These are phyloP conservation scores for Ascochyta clinopodiicola DNA, from an alignment of 2,329 filamentous ascomycete species.

Conservation along the genomic window DNA sequence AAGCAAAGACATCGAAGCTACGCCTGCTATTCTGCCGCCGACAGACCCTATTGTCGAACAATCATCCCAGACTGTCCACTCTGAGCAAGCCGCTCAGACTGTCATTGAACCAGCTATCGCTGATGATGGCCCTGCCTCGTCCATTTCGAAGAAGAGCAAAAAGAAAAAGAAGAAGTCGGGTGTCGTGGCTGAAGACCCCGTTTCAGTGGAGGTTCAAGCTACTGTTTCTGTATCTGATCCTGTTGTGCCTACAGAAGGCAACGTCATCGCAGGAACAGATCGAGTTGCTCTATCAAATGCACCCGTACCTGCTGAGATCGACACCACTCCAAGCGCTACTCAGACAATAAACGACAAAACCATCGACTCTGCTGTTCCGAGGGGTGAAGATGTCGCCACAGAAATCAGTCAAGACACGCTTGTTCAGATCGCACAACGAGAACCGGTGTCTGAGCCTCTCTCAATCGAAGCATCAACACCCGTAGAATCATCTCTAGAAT, in stretches of 20 bases:
- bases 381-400: background rate
- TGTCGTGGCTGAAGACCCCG: slow-evolving; percentile 1
- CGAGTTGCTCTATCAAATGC: background rate
- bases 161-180: slow-evolving; percentile 35
- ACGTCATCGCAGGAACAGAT: background rate
- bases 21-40: background rate
- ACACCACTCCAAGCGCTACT: background rate
- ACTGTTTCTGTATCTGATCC: slow-evolving; percentile 1
- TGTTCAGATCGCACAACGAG: background rate
- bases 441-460: background rate
- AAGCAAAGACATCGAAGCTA: background rate
- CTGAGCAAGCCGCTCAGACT: background rate
- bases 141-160: slow-evolving; percentile 30
- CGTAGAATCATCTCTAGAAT: slow-evolving; percentile 5
- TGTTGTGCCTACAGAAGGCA: background rate
- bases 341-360: background rate
- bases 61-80: background rate
- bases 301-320: background rate
- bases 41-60: background rate
- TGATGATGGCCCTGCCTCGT: slow-evolving; percentile 3
- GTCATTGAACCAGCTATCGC: background rate
- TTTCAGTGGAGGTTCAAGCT: background rate
- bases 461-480: background rate
- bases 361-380: background rate
- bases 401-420: background rate